These are phyloP conservation scores for Citrus sp. DNA, from an alignment of 345 rosid genomes.

Conservation along the genomic window DNA sequence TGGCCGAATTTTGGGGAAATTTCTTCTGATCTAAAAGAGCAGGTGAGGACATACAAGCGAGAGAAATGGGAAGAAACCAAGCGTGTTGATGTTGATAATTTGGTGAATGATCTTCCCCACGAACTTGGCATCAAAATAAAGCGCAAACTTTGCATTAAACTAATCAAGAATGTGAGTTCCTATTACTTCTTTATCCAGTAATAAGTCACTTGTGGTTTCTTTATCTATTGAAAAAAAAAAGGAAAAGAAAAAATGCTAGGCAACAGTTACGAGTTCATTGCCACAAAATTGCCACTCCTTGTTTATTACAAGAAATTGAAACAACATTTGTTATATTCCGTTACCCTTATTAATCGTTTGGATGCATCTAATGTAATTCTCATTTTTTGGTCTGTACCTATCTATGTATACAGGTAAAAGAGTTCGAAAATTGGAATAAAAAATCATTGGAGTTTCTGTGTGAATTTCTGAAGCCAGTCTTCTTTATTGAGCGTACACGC, in stretches of 20 bases:
- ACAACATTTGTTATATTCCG: no score
- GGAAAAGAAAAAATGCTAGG: no score
- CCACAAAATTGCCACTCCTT: no score
- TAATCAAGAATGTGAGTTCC: slow-evolving; percentile 55
- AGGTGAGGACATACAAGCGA: not conserved
- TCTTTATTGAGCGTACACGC: no score
- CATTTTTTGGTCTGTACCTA: no score
- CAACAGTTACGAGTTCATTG: no score
- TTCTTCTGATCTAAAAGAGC: not conserved
- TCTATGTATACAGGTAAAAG: not conserved
- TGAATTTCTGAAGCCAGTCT: no score
- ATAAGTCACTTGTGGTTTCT: not conserved
- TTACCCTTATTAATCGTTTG: no score
- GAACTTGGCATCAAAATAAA: slow-evolving; percentile 72
- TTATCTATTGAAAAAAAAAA: not conserved
- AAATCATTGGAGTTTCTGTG: not conserved
- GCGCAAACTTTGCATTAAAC: slow-evolving; percentile 67
- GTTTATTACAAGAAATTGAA: no score
- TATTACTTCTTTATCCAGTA: no score
- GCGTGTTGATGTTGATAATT: slow-evolving; percentile 62
- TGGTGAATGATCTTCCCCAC: slow-evolving; percentile 65
- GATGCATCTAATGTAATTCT: no score
- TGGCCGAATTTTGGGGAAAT: not conserved
- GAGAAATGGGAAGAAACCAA: slow-evolving; percentile 44
- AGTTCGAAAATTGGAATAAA: not conserved